Evolutionary conservation across 768 basidiomycete species (phyloP), one percentile per base, ranked within the genome.

Genomic region (Amanita rimosa): DNA sequence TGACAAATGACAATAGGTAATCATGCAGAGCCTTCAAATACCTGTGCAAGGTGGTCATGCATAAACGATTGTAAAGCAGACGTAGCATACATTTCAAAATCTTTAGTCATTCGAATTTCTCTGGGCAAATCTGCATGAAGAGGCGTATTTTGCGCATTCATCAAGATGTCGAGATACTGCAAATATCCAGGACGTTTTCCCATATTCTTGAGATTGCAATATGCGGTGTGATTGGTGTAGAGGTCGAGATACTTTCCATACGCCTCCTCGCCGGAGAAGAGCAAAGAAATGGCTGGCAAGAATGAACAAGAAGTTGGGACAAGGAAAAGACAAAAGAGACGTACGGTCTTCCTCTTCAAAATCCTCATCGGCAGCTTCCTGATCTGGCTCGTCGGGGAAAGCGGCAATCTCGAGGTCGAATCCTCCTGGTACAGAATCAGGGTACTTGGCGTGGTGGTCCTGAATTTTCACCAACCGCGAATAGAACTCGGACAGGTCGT

Each of bases 261-360:
- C 6, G 77, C 76, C 62, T 99, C 96, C 70, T 98, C 95, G 29
- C 96, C 96, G 10, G 94, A 95, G 68, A 99, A 99, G 56, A 95
- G 65, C 44, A 88, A 65, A 31, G 85, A 83, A 48, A 91, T 72
- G 46, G 85, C 89, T 91, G 53, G 31, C 49, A 8, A 52, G 31
- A 52, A 38, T 44, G 21, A 51, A 17, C 26, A 51, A 48, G 33
- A 43, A 34, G 17, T 50, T 46, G 39, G 50, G 43, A n/a, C 17
- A 33, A 38, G 51, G 37, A 17, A 33, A 38, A 51, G 37, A 17
- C 49, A 40, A 42, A 49, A 6, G 26, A 4, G 16, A 81, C 87
- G 60, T 60, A 94, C 89, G 85, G 67, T 96, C 91, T 64, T 91
- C 87, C 58, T 86, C 83, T 51, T 87, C 90, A 16, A 73, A 77